Evolutionary conservation across 345 rosid species (phyloP).

Genomic region (Salix viminalis): DNA sequence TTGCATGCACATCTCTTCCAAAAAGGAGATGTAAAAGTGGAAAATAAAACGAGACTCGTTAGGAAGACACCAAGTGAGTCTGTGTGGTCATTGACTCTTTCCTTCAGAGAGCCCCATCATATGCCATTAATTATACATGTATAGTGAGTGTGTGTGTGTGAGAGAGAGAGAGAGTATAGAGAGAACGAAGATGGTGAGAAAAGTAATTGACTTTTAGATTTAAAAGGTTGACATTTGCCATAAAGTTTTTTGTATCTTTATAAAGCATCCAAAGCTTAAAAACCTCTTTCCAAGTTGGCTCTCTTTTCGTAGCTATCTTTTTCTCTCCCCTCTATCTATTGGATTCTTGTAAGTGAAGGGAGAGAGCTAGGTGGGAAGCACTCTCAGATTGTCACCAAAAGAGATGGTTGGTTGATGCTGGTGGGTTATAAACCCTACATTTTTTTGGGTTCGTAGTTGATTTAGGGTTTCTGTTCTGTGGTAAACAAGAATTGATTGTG

Average conservation of each 20-base stretch:
- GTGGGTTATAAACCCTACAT: conserved; percentile 2
- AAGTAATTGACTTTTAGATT: conserved; percentile 42
- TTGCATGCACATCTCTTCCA: conserved; percentile 1
- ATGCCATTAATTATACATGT: conserved; percentile 30
- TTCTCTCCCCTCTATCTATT: conserved; percentile 5
- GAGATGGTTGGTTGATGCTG: conserved; percentile 21
- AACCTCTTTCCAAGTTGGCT: conserved; percentile 6
- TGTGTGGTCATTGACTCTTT: conserved; percentile 47
- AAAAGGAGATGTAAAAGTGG: conserved; percentile 4
- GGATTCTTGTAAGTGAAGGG: conserved; percentile 37
- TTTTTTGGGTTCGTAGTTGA: not conserved
- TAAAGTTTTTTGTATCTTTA: conserved; percentile 22
- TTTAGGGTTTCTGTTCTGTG: not conserved
- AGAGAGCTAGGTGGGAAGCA: conserved; percentile 37
- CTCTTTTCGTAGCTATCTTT: conserved; percentile 2
- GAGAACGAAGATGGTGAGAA: conserved; percentile 17
- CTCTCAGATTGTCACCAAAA: conserved; percentile 26
- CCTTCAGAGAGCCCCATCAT: conserved; percentile 22
- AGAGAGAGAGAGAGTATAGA: conserved; percentile 1
- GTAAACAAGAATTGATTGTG: not conserved
- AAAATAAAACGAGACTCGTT: not conserved
- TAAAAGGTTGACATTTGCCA: conserved; percentile 36
- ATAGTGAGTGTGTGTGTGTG: not conserved
- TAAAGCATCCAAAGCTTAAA: conserved; percentile 35
- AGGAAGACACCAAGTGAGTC: conserved; percentile 46